Conservation (phyloP, 345 rosid genomes). For the Syzygium oleosum region DNA sequence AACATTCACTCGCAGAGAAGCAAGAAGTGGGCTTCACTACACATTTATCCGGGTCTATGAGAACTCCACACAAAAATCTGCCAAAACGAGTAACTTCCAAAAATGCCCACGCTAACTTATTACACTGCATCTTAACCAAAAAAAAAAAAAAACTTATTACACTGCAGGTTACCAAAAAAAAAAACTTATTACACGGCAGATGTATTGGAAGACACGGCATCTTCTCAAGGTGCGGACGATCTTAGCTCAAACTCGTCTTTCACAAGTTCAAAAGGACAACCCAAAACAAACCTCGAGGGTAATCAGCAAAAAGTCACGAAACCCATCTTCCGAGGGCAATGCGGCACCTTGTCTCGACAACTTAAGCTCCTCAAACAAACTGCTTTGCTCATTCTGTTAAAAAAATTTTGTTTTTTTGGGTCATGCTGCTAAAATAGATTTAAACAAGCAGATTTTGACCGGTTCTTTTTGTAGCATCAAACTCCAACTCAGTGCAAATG, state of each 20-base stretch:
- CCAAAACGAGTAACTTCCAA: neutral
- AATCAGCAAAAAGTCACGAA: neutral
- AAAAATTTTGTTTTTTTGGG: too few species aligned
- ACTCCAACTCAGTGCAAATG: neutral
- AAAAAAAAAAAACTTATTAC: neutral
- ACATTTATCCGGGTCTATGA: neutral
- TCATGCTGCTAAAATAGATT: too few species aligned
- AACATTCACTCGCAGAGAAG: neutral
- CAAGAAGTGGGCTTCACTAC: neutral
- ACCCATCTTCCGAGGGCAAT: neutral
- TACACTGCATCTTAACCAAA: too few species aligned
- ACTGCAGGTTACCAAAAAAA: too few species aligned
- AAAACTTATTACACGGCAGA: too few species aligned
- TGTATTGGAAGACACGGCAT: neutral
- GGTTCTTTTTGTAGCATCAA: fast-evolving
- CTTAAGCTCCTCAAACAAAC: neutral
- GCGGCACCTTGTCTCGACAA: neutral
- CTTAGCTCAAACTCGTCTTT: neutral
- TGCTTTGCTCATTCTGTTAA: neutral
- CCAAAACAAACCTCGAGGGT: neutral
- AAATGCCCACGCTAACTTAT: neutral
- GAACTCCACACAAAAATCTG: neutral
- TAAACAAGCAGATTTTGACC: neutral
- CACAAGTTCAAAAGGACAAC: neutral
- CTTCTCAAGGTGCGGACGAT: neutral